Evolutionary conservation across 805 yeast species (phyloP), one percentile per base, ranked within the genome.

Genomic region (Saccharomycopsis fodiens): DNA sequence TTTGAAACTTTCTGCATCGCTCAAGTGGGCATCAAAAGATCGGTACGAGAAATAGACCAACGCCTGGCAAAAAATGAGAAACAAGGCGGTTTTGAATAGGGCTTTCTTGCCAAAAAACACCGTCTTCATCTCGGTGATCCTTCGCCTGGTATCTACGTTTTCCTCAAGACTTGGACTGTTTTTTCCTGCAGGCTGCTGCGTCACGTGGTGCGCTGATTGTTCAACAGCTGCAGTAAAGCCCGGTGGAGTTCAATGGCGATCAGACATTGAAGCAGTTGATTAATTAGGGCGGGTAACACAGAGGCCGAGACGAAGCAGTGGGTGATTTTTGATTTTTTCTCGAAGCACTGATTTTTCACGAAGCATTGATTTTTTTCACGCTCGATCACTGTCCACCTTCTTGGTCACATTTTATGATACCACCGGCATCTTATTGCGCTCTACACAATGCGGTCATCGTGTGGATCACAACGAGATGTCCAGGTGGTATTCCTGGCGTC

Each of bases 91-190:
- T 29, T 12, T 17, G 20, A 29, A 12, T n/a, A 40, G 25, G 15
- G 30, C 43, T 22, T 29, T 40, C 30, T 35, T 25, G 43, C 31
- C 31, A 15, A 40, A 40, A 27, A 5, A 40, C n/a, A 15, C 27
- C 19, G 30, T 29, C 5, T 32, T 17, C 19, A 40, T 40, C 43
- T 10, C 10, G 36, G 15, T 19, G 6, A 10, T 5, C 36, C 36
- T 15, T 19, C 15, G 36, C 20, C 36, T 32, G n/a, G 32, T 29
- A 29, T 29, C 13, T 12, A 29, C n/a, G 32, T 29, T 29, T 29
- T 12, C 32, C n/a, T 12, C 32, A 29, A 29, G 12, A 29, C n/a
- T 29, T n/a, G 12, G 32, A n/a, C n/a, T 29, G 32, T 29, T 29
- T 29, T 29, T 29, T 12, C 32, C n/a, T 29, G 13, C n/a, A 29